phyloP scores from a whole-genome alignment of 1,139 yeast species.

The Candida sanyaensis region DNA sequence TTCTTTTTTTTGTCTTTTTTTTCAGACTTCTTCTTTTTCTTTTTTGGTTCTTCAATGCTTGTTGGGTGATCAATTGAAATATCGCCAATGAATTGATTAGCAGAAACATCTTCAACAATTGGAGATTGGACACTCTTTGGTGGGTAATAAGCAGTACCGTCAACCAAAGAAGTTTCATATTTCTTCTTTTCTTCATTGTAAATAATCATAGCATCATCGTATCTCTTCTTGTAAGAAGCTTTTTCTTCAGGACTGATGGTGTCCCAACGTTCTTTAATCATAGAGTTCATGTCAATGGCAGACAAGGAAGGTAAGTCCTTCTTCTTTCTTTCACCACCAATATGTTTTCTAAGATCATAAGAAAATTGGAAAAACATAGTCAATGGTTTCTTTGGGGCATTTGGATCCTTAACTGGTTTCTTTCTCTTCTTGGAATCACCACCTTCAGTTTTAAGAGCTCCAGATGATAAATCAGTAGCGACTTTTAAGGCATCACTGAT shows the following conservation, averaged over 20 bases:
- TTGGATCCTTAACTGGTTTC: conserved; percentile 57
- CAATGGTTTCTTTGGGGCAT: conserved; percentile 66
- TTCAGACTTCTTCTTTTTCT: conserved; percentile 16
- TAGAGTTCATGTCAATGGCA: conserved; percentile 76
- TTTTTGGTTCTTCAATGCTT: conserved; percentile 7
- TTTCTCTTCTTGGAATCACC: conserved; percentile 33
- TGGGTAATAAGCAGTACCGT: conserved; percentile 12
- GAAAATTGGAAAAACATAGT: conserved; percentile 83
- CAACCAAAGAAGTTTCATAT: conserved; percentile 43
- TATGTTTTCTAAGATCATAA: conserved; percentile 59
- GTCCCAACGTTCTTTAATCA: conserved; percentile 79
- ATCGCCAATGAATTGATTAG: conserved; percentile 3
- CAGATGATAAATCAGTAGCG: conserved; percentile 18
- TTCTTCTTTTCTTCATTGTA: conserved; percentile 67
- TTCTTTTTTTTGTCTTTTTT: conserved; percentile 24
- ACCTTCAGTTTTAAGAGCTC: conserved; percentile 23
- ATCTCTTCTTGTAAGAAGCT: conserved; percentile 73
- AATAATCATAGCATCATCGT: conserved; percentile 60
- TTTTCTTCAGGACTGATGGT: conserved; percentile 66
- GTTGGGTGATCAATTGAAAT: conserved; percentile 2
- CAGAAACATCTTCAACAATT: conserved; percentile 15
- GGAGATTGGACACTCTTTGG: conserved; percentile 21
- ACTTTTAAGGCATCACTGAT: conserved; percentile 29
- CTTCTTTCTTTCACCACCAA: conserved; percentile 65
- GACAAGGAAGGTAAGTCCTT: conserved; percentile 63